Conservation (phyloP, 306 rosid species). For the Sophora flavescens region DNA sequence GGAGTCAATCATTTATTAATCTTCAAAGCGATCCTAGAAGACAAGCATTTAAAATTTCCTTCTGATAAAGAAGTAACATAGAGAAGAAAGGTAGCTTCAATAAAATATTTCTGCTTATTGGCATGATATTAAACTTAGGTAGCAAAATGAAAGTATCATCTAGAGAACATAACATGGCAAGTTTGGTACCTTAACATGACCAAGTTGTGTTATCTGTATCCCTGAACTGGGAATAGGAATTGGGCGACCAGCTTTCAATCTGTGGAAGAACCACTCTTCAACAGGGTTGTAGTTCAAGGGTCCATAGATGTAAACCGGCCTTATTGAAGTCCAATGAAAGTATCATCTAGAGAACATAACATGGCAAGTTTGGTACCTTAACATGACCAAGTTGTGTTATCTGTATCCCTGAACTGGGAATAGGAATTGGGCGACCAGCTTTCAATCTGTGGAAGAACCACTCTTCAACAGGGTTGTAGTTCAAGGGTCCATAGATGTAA, state of each 20-base stretch:
- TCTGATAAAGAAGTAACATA: background rate
- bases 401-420: no score
- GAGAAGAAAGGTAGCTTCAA: slow-evolving; percentile 9
- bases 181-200: slow-evolving; percentile 82
- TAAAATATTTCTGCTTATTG: slow-evolving; percentile 4
- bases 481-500: slow-evolving; percentile 95
- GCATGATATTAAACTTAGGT: background rate
- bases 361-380: no score
- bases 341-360: no score
- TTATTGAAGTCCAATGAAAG: no score
- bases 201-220: slow-evolving; percentile 88
- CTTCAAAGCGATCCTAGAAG: slow-evolving; percentile 4
- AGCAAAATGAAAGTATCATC: background rate
- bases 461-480: slow-evolving; percentile 97
- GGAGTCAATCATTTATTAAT: background rate
- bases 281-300: no score
- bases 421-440: no score
- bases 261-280: no score
- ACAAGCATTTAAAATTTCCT: background rate
- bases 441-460: no score
- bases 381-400: no score
- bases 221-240: slow-evolving; percentile 95
- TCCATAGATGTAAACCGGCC: no score
- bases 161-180: slow-evolving; percentile 18
- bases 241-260: slow-evolving; percentile 96